phyloP scores from a whole-genome alignment of 2,329 filamentous ascomycete genomes.

The Stenocarpella maydis region DNA sequence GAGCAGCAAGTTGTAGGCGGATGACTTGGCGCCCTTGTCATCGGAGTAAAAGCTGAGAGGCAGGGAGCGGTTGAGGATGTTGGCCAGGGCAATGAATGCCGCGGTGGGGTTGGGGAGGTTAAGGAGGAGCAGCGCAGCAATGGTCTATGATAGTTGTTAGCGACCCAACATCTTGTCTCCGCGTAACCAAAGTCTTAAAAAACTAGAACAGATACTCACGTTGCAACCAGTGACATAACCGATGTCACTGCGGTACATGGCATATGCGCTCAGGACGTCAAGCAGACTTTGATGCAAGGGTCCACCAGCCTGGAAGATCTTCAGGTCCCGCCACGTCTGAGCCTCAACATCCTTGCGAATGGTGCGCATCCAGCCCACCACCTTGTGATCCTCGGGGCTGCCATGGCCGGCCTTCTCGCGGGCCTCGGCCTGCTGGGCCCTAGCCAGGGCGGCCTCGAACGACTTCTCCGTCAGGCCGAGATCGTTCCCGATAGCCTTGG shows the following conservation, averaged over 20 bases:
- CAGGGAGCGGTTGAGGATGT: conserved; percentile 78
- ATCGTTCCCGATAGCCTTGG: conserved; percentile 76
- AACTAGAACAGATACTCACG: conserved; percentile 59
- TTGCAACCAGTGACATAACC: conserved; percentile 80
- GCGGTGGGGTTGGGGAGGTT: conserved; percentile 71
- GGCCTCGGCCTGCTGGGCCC: conserved; percentile 70
- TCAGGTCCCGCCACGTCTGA: conserved; percentile 74
- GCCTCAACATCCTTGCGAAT: conserved; percentile 71
- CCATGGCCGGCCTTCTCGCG: conserved; percentile 61
- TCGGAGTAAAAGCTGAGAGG: conserved; percentile 78
- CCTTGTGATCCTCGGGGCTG: conserved; percentile 61
- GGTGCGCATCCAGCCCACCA: conserved; percentile 67
- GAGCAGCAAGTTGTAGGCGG: conserved; percentile 74
- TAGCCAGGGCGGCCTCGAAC: conserved; percentile 73
- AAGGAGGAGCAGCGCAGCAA: conserved; percentile 76
- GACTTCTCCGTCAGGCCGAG: conserved; percentile 72
- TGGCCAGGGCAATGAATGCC: conserved; percentile 77
- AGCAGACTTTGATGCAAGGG: conserved; percentile 74
- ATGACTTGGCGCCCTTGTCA: conserved; percentile 73
- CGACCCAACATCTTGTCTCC: conserved; percentile 30
- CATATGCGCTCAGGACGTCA: conserved; percentile 80
- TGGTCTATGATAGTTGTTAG: conserved; percentile 58
- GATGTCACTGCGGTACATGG: conserved; percentile 84
- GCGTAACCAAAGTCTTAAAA: conserved; percentile 34
- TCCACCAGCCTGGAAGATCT: conserved; percentile 73